phyloP scores from a whole-genome alignment of 2,329 filamentous ascomycete genomes.

The Aspergillus fumigatus region DNA sequence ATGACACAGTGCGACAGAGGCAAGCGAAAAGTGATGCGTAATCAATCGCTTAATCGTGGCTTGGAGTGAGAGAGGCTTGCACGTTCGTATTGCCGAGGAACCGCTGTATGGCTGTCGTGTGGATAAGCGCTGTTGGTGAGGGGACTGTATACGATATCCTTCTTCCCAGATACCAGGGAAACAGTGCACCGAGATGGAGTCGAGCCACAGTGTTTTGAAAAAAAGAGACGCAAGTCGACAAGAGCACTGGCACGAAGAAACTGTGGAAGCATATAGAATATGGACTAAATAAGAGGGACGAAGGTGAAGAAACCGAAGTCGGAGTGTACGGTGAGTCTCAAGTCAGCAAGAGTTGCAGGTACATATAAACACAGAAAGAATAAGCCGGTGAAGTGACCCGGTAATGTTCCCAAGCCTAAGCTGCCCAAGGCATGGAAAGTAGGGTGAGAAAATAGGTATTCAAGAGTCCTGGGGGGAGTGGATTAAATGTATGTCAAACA shows the following conservation, averaged over 20 bases:
- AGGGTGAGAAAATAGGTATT: slow-evolving; percentile 4
- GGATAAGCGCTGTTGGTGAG: neutral
- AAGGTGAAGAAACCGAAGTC: neutral
- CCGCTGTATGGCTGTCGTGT: neutral
- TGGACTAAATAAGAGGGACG: neutral
- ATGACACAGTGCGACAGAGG: neutral
- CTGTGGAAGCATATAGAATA: neutral
- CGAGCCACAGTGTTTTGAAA: neutral
- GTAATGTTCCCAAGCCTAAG: neutral
- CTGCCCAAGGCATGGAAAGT: neutral
- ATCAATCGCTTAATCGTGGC: neutral
- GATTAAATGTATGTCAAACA: neutral
- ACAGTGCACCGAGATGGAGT: neutral
- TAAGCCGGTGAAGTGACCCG: neutral
- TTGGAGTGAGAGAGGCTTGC: neutral
- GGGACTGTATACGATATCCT: neutral
- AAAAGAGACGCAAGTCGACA: neutral
- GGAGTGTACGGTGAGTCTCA: neutral
- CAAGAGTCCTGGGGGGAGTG: slow-evolving; percentile 3
- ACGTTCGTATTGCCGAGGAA: neutral
- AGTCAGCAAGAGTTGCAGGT: neutral
- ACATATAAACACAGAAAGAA: neutral
- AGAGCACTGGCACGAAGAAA: neutral
- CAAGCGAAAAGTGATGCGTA: neutral
- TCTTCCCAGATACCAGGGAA: neutral